These are phyloP conservation scores for Besnoitia besnoiti DNA, from an alignment of 169 alveolate species.

Conservation along the genomic window DNA sequence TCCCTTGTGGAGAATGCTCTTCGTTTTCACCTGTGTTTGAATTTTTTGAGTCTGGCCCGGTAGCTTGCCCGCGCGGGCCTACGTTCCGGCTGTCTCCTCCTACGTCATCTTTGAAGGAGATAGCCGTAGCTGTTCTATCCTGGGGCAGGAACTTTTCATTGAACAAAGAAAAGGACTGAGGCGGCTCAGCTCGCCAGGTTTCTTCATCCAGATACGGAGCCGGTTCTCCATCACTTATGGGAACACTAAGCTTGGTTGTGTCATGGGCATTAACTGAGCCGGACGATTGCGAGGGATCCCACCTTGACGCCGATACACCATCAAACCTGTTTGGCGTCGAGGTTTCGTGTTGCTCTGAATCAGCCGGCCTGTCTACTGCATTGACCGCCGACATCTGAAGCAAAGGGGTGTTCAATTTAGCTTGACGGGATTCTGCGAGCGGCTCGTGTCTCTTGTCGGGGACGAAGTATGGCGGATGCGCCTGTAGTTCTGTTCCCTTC, in stretches of 20 bases:
- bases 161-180: slow-evolving; percentile 4
- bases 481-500: neutral
- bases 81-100: neutral
- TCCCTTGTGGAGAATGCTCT: neutral
- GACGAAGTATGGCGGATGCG: neutral
- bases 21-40: neutral
- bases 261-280: neutral
- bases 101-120: neutral
- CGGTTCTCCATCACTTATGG: neutral
- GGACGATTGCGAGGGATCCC: neutral
- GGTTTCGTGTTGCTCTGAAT: too few relatives aligned
- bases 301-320: neutral
- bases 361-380: neutral
- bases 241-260: neutral
- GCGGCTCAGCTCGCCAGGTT: neutral
- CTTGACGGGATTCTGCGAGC: neutral
- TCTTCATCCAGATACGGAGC: neutral
- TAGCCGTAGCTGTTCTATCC: neutral
- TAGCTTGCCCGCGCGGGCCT: neutral
- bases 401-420: neutral
- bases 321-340: too few relatives aligned
- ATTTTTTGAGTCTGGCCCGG: neutral
- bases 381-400: neutral
- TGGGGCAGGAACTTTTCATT: neutral
- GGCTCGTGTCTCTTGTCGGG: neutral